phyloP scores from a whole-genome alignment of 192 early-diverging fungal genomes.

The Diversispora eburnea region DNA sequence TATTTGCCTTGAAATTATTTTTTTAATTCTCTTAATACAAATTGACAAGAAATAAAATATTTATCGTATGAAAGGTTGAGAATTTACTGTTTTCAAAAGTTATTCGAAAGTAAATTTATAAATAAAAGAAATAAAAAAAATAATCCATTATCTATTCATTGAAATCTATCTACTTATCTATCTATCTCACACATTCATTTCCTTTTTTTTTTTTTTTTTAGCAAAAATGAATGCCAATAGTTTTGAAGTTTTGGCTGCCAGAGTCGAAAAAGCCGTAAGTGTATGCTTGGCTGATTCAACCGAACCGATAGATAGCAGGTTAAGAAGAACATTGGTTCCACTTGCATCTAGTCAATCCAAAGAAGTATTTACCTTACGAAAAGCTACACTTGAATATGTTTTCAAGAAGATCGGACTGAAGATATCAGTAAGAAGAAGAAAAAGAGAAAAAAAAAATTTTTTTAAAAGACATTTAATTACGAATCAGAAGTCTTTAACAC shows the following conservation, averaged over 20 bases:
- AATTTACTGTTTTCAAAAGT: too few species aligned
- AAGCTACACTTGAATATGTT: slow-evolving; percentile 4
- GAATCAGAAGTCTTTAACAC: not conserved
- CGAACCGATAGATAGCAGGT: not conserved
- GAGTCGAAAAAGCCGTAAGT: slow-evolving; percentile 7
- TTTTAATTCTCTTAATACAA: too few species aligned
- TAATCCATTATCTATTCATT: too few species aligned
- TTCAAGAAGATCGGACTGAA: not conserved
- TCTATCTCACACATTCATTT: too few species aligned
- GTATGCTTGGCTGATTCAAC: not conserved
- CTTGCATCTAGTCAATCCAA: not conserved
- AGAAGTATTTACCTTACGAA: not conserved
- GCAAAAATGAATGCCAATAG: not conserved
- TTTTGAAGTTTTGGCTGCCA: not conserved
- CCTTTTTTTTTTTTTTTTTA: too few species aligned
- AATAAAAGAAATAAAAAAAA: too few species aligned
- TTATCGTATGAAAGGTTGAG: too few species aligned
- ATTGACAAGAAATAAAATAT: too few species aligned
- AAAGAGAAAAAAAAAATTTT: not conserved
- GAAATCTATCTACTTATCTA: too few species aligned
- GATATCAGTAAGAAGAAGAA: not conserved
- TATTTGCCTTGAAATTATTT: too few species aligned
- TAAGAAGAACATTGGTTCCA: not conserved
- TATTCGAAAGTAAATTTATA: too few species aligned
- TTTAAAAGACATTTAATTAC: not conserved